These are phyloP conservation scores for Linum trigynum DNA, from an alignment of 345 rosid species.

Conservation along the genomic window DNA sequence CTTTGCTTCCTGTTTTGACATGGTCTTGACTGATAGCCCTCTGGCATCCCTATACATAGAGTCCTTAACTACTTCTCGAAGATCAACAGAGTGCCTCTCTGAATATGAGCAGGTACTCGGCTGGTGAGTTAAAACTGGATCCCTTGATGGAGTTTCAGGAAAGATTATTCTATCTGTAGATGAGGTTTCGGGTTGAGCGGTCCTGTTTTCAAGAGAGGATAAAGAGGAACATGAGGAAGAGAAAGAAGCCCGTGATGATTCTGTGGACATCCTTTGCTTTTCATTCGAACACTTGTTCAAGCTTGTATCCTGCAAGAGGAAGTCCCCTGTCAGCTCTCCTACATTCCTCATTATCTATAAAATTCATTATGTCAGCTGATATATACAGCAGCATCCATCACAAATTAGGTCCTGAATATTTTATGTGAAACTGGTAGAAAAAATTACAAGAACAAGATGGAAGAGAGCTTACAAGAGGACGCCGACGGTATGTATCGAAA, in stretches of 20 bases:
- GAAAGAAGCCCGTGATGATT: constrained; percentile 56
- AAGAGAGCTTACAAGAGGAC: neutral
- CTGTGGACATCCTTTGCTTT: constrained; percentile 48
- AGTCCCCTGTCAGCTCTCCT: neutral
- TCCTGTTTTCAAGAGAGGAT: constrained; percentile 50
- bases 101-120: constrained; percentile 26
- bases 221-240: constrained; percentile 75
- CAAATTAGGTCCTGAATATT: neutral
- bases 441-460: neutral
- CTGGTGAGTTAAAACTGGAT: constrained; percentile 18
- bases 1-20: constrained; percentile 23
- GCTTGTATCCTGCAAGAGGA: constrained; percentile 46
- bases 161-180: constrained; percentile 23
- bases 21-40: constrained; percentile 30
- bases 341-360: neutral
- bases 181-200: constrained; percentile 40
- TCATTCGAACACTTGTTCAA: constrained; percentile 42
- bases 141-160: constrained; percentile 17
- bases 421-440: neutral
- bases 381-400: neutral
- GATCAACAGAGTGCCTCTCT: constrained; percentile 33
- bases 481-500: neutral
- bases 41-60: constrained; percentile 57
- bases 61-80: constrained; percentile 47
- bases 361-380: neutral